These are phyloP conservation scores for Botrytis elliptica DNA, from an alignment of 2,329 filamentous ascomycete species.

Conservation along the genomic window DNA sequence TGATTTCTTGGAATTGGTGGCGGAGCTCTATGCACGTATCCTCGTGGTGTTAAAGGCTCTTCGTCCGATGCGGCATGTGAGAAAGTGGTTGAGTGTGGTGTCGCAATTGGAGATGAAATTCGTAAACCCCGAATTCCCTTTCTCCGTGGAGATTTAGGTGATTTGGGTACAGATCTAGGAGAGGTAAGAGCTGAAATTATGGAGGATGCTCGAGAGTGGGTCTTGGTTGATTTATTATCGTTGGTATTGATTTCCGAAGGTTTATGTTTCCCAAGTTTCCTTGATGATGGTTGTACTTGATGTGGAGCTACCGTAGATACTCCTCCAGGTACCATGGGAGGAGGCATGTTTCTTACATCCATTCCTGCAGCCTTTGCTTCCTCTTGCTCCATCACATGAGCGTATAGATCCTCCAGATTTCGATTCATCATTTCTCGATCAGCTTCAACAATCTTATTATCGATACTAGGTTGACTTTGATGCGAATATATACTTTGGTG, in stretches of 20 bases:
- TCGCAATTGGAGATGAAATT: slow-evolving; percentile 66
- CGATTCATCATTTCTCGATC: slow-evolving; percentile 74
- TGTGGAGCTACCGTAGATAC: slow-evolving; percentile 35
- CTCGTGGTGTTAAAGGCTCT: slow-evolving; percentile 55
- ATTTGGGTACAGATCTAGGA: slow-evolving; percentile 2
- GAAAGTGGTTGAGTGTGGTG: slow-evolving; percentile 60
- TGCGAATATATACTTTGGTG: slow-evolving; percentile 18
- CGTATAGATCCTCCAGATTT: slow-evolving; percentile 88
- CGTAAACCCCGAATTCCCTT: slow-evolving; percentile 48
- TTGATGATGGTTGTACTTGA: slow-evolving; percentile 37
- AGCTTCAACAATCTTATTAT: slow-evolving; percentile 70
- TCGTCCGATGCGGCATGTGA: slow-evolving; percentile 55
- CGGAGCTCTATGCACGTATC: slow-evolving; percentile 57
- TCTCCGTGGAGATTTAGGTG: slow-evolving; percentile 42
- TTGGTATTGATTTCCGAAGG: slow-evolving; percentile 45
- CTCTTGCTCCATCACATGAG: slow-evolving; percentile 88
- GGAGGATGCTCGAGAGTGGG: slow-evolving; percentile 57
- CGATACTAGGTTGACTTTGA: slow-evolving; percentile 51
- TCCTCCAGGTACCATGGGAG: slow-evolving; percentile 32
- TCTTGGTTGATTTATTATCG: slow-evolving; percentile 42
- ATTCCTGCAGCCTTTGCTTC: slow-evolving; percentile 60
- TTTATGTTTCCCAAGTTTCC: slow-evolving; percentile 50
- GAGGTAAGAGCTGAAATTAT: slow-evolving; percentile 62
- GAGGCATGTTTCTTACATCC: slow-evolving; percentile 46
- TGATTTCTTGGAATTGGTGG: slow-evolving; percentile 55